Evolutionary conservation across 108 stramenopile genomes (phyloP).

Genomic region (Tribonema minus): DNA sequence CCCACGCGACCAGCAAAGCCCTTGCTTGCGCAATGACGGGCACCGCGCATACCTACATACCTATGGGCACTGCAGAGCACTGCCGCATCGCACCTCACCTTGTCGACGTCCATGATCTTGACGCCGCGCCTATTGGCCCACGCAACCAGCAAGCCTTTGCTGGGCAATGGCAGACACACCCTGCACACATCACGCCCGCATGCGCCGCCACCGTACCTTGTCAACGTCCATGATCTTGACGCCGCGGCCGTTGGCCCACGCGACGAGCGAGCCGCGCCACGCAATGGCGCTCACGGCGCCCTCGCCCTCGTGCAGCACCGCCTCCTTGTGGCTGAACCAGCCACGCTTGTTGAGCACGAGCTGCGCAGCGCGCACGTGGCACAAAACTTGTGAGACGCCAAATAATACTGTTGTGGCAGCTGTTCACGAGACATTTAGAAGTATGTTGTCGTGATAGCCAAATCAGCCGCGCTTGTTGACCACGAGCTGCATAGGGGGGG

Average conservation of each 20-base stretch:
- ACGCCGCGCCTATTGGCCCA: conserved; percentile 12
- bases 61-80: neutral
- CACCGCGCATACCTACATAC: neutral
- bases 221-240: conserved; percentile 54
- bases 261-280: conserved; percentile 44
- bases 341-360: conserved; percentile 35
- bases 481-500: no score
- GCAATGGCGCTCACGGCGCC: conserved; percentile 44
- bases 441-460: no score
- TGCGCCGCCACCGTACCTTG: neutral
- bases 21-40: neutral
- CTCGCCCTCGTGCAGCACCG: conserved; percentile 40
- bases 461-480: no score
- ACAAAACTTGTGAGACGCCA: no score
- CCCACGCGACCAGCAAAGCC: conserved; percentile 53
- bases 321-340: conserved; percentile 30
- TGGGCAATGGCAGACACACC: neutral
- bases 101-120: conserved; percentile 51
- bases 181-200: neutral
- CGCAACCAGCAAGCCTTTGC: neutral
- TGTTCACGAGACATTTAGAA: no score
- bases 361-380: neutral
- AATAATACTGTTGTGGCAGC: no score
- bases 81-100: neutral
- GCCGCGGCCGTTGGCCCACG: conserved; percentile 47